Conservation (phyloP, 2,329 filamentous ascomycete species). For the Amylocarpus encephaloides region DNA sequence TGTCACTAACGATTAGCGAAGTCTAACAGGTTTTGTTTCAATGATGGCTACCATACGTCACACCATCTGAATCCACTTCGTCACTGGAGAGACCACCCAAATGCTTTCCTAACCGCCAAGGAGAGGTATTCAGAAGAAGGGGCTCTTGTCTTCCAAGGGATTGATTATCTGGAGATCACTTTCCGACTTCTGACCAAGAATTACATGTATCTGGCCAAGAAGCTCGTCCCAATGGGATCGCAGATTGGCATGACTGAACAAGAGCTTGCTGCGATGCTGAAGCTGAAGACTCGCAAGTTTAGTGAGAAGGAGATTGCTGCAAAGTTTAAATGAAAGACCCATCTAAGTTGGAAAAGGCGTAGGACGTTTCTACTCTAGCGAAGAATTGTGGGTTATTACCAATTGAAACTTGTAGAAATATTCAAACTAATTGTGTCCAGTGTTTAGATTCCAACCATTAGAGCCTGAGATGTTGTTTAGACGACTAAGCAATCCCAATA, state of each 20-base stretch:
- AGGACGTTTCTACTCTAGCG: no score
- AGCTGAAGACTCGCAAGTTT: constrained; percentile 59
- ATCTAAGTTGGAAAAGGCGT: no score
- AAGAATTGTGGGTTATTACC: no score
- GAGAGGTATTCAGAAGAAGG: constrained; percentile 57
- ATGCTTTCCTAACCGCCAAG: constrained; percentile 66
- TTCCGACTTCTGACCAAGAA: constrained; percentile 62
- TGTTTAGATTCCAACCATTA: no score
- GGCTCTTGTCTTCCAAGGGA: constrained; percentile 72
- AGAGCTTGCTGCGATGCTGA: constrained; percentile 57
- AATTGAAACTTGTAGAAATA: no score
- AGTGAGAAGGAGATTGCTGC: constrained; percentile 55
- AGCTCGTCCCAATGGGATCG: constrained; percentile 66
- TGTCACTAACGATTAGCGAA: constrained; percentile 31
- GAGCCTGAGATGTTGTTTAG: no score
- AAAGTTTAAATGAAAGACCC: constrained; percentile 40
- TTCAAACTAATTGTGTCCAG: no score
- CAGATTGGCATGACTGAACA: constrained; percentile 62
- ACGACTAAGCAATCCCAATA: no score
- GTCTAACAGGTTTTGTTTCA: constrained; percentile 79
- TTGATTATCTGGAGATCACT: constrained; percentile 75
- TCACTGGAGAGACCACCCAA: constrained; percentile 76
- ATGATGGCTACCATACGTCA: constrained; percentile 76
- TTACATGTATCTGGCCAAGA: constrained; percentile 61
- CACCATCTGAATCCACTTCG: constrained; percentile 72